Conservation (phyloP, 345 rosid genomes). For the Passiflora organensis region DNA sequence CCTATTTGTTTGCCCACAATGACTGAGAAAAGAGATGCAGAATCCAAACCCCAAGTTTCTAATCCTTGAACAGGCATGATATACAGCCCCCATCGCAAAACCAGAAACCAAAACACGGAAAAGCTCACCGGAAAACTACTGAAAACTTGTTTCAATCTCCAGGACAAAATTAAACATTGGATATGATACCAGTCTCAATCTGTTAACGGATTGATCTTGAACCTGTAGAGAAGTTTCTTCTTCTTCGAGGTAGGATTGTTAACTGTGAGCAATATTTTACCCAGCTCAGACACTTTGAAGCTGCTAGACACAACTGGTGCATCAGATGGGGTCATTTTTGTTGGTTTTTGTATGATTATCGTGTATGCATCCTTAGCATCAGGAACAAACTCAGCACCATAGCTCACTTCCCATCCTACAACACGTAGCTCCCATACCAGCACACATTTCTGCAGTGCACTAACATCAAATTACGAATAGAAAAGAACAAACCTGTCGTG, state of each 20-base stretch:
- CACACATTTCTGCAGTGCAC: too few species aligned
- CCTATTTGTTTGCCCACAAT: neutral
- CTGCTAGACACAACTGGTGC: conserved; percentile 27
- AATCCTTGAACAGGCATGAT: neutral
- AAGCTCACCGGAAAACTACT: neutral
- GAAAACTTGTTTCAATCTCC: neutral
- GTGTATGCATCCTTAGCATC: conserved; percentile 35
- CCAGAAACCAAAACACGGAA: neutral
- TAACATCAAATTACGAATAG: too few species aligned
- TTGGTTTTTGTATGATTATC: conserved; percentile 37
- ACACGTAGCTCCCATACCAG: conserved; percentile 46
- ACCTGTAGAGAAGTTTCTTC: conserved; percentile 50
- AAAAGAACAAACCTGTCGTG: too few species aligned
- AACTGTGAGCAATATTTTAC: conserved; percentile 39
- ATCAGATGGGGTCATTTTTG: conserved; percentile 27
- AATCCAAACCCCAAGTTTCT: neutral
- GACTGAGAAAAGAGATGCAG: neutral
- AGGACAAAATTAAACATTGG: neutral
- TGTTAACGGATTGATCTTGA: conserved; percentile 30
- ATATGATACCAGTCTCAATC: conserved; percentile 12
- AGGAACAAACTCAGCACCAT: conserved; percentile 45
- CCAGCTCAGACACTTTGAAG: conserved; percentile 39
- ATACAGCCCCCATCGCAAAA: neutral
- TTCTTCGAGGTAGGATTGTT: conserved; percentile 42
- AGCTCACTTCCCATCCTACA: conserved; percentile 49